Base-by-base conservation (phyloP, 2,329 filamentous ascomycete species). In the Dendrostoma leiphaemia region DNA sequence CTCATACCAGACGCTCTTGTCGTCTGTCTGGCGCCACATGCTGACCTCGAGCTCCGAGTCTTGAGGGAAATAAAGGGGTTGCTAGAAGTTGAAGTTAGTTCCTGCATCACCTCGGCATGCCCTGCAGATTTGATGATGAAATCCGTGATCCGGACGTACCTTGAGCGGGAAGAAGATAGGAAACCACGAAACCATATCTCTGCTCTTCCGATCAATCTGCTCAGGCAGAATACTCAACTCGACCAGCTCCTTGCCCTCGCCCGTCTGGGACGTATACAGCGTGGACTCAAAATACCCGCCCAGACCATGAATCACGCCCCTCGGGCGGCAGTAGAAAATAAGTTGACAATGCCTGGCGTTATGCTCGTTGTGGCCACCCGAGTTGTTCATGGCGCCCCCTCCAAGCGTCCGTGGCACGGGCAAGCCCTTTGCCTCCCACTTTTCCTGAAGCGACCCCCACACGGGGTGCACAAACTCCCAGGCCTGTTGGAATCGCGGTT, bases 161-260 rank as follows among this genome's bases (percentile, higher is more conserved):
- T 94, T 96, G 13, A 99, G 74, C 0, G 95, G 94, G 67, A 99
- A 99, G 74, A 93, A 97, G 28, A 99, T 97, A 1, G 94, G 94
- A 69, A 99, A 99, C 94, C 94, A 99, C 52, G 90, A 96, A 60
- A 97, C 96, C 95, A 99, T 99, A 64, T 95, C 92, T 67, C 88
- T 89, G 77, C 91, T 96, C 82, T 97, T 97, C 54, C 77, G 76
- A 53, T 94, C 90, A 73, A 99, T 97, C 28, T 88, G 90, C 60
- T 96, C 89, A 0, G 94, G 95, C 64, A 96, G 88, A 4, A 89
- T 99, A 65, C 91, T 96, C 56, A 99, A 80, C 74, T 97, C 93
- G 4, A 97, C 83, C 62, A 84, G 85, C 1, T 74, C 64, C 60
- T 72, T 69, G 23, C 63, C 70, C 51, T 61, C 67, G 26, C 63